Evolutionary conservation across 306 rosid genomes (phyloP).

Genomic region (Purshia tridentata): DNA sequence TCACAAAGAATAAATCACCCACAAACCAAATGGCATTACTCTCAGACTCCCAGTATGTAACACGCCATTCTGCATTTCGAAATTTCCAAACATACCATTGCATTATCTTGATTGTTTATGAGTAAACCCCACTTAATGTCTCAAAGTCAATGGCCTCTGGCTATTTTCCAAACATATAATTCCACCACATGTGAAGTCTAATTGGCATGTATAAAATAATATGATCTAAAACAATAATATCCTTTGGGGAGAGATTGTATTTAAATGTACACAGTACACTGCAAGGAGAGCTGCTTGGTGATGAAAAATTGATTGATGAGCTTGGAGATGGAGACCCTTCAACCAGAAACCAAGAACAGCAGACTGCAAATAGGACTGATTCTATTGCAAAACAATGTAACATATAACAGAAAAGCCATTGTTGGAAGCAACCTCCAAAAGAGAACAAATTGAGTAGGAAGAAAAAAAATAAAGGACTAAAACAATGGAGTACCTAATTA

Average conservation of each 20-base stretch:
- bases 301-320: neutral
- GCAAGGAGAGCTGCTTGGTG: too few species aligned
- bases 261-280: too few species aligned
- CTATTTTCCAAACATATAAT: neutral
- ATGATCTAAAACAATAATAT: too few species aligned
- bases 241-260: too few species aligned
- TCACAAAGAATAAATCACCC: too few species aligned
- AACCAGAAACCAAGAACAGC: neutral
- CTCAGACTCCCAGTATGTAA: neutral
- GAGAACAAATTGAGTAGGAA: neutral
- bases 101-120: neutral
- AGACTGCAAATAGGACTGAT: neutral
- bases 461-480: neutral
- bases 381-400: neutral
- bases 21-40: neutral
- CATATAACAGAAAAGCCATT: slow-evolving; percentile 12
- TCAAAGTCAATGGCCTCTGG: neutral
- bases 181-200: neutral
- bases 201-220: too few species aligned
- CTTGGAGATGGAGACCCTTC: neutral
- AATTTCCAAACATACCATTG: neutral
- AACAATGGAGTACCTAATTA: neutral
- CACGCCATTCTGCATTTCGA: neutral
- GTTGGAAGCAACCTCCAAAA: slow-evolving; percentile 10
- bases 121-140: neutral